phyloP scores from a whole-genome alignment of 768 basidiomycete species.

The Russula foetens region DNA sequence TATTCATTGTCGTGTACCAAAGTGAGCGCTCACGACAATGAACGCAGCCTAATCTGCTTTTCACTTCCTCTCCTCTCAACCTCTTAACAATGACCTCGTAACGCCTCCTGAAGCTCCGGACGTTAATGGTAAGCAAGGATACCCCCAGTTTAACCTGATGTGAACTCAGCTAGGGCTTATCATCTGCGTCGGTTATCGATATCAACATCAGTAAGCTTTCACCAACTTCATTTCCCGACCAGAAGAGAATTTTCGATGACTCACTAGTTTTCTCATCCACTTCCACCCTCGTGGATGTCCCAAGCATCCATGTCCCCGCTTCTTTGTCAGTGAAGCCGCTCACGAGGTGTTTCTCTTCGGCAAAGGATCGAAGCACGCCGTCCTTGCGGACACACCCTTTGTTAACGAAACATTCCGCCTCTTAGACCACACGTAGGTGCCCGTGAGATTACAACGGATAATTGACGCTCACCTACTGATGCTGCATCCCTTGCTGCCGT shows the following conservation, averaged over 20 bases:
- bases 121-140: too few species aligned
- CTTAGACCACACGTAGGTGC: constrained; percentile 79
- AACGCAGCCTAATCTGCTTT: too few species aligned
- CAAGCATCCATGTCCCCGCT: constrained; percentile 52
- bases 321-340: constrained; percentile 80
- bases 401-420: constrained; percentile 88
- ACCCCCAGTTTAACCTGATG: too few species aligned
- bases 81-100: too few species aligned
- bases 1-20: too few species aligned
- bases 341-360: constrained; percentile 85
- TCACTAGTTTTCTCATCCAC: background rate
- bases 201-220: too few species aligned
- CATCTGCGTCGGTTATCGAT: too few species aligned
- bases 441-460: background rate
- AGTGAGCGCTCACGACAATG: too few species aligned
- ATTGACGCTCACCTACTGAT: background rate
- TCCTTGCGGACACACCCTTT: constrained; percentile 92
- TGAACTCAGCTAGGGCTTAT: too few species aligned
- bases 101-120: too few species aligned
- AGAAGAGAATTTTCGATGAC: background rate
- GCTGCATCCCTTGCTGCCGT: constrained; percentile 32
- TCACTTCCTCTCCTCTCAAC: too few species aligned
- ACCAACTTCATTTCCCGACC: too few species aligned
- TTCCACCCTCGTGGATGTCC: constrained; percentile 66
- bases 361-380: constrained; percentile 69